Evolutionary conservation across 2,329 filamentous ascomycete genomes (phyloP).

Genomic region (Penicillium aurantiogriseum): DNA sequence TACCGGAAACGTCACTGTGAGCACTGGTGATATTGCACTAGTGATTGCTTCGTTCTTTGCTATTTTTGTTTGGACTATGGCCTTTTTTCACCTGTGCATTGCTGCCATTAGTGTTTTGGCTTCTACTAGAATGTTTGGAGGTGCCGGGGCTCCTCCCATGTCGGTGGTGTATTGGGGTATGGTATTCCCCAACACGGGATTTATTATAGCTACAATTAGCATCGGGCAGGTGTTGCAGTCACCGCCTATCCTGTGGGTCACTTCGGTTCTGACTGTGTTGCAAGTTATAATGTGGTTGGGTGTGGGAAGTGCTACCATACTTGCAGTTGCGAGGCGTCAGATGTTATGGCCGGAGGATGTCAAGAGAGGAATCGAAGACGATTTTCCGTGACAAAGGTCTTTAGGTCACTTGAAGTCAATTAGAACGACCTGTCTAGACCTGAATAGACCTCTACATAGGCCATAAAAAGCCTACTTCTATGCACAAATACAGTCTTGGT

Average conservation of each 20-base stretch:
- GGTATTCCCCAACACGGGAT: conserved; percentile 46
- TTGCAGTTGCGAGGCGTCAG: not conserved
- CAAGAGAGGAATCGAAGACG: not conserved
- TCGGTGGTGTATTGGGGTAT: conserved; percentile 22
- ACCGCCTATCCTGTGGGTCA: not conserved
- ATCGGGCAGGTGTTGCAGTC: conserved; percentile 32
- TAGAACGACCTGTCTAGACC: too few species aligned
- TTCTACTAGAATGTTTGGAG: not conserved
- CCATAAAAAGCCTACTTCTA: too few species aligned
- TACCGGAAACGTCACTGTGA: not conserved
- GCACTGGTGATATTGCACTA: conserved; percentile 34
- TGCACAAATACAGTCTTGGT: too few species aligned
- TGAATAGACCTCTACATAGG: too few species aligned
- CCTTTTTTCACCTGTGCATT: conserved; percentile 53
- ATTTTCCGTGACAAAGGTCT: not conserved
- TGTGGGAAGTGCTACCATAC: not conserved
- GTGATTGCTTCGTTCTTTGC: conserved; percentile 44
- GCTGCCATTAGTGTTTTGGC: conserved; percentile 38
- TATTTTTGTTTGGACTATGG: conserved; percentile 50
- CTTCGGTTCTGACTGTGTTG: not conserved
- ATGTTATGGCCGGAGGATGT: not conserved
- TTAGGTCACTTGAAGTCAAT: too few species aligned
- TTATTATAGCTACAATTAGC: conserved; percentile 44
- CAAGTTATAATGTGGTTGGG: not conserved
- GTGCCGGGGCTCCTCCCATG: conserved; percentile 3